Percentiles rank a stretch among this genome's conserved stretches.
Evolutionary conservation across 345 rosid genomes (phyloP).

Genomic region (Euphorbia lathyris): DNA sequence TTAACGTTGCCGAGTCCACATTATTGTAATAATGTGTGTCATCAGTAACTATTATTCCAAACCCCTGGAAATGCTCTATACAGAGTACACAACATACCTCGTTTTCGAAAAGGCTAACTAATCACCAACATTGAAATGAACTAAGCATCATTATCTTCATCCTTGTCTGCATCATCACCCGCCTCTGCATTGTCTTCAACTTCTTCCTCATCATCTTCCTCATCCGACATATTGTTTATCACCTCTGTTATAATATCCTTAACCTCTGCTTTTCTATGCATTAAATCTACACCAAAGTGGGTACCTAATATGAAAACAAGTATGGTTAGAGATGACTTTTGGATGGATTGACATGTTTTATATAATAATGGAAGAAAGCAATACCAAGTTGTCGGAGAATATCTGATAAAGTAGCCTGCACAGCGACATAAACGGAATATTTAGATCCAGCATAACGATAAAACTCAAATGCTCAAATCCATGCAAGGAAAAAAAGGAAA

Average conservation of each 20-base stretch:
- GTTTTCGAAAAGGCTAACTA: conserved; percentile 6
- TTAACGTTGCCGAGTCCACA: conserved; percentile 16
- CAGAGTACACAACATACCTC: conserved; percentile 22
- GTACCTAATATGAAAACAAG: conserved; percentile 42
- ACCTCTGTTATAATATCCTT: conserved; percentile 88
- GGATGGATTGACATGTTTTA: not conserved
- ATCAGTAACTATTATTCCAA: conserved; percentile 19
- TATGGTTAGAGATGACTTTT: conserved; percentile 7
- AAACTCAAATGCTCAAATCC: not conserved
- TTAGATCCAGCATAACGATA: not conserved
- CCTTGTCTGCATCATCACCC: conserved; percentile 44
- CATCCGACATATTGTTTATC: conserved; percentile 85
- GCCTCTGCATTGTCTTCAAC: conserved; percentile 48
- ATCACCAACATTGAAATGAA: conserved; percentile 9
- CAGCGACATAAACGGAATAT: not conserved
- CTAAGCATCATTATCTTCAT: conserved; percentile 45
- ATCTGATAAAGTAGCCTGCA: conserved; percentile 92
- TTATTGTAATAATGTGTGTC: conserved; percentile 8
- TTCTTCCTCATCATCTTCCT: conserved; percentile 66
- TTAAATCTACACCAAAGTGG: conserved; percentile 67
- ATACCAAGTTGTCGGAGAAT: conserved; percentile 80
- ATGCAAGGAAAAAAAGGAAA: conserved; percentile 2
- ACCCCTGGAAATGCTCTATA: not conserved
- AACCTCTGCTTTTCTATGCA: conserved; percentile 85
- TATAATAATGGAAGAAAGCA: conserved; percentile 10